These are phyloP conservation scores for Stenocarpella maydis DNA, from an alignment of 2,329 filamentous ascomycete genomes.

Conservation along the genomic window DNA sequence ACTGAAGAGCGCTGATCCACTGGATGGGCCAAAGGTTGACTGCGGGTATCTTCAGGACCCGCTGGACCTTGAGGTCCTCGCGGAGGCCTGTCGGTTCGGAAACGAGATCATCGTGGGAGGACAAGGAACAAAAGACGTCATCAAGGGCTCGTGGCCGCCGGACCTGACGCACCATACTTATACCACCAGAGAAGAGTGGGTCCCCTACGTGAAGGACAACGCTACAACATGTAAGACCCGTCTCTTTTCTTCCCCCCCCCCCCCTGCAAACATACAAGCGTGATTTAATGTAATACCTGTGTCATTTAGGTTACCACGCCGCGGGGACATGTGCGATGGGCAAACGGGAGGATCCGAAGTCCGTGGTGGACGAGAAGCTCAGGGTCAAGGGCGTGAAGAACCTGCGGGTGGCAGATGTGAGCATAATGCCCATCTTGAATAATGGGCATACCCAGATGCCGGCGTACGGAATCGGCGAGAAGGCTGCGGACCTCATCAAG, in stretches of 20 bases:
- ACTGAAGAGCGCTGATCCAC: background rate
- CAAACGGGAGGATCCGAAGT: slow-evolving; percentile 12
- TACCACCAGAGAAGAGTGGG: slow-evolving; percentile 4
- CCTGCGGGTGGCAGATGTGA: slow-evolving; percentile 42
- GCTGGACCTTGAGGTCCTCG: slow-evolving; percentile 13
- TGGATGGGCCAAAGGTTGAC: background rate
- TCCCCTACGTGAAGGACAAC: slow-evolving; percentile 3
- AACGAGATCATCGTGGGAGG: slow-evolving; percentile 14
- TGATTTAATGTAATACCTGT: background rate
- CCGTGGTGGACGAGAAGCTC: slow-evolving; percentile 40
- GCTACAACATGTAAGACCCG: slow-evolving; percentile 16
- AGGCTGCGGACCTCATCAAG: slow-evolving; percentile 44
- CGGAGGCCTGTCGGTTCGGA: background rate
- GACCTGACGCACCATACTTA: slow-evolving; percentile 13
- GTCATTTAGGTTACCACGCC: slow-evolving; percentile 12
- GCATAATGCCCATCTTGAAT: slow-evolving; percentile 43
- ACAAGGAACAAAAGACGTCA: background rate
- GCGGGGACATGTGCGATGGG: slow-evolving; percentile 15
- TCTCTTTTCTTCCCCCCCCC: background rate
- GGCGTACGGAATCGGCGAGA: slow-evolving; percentile 43
- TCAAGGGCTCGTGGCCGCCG: slow-evolving; percentile 5
- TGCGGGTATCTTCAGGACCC: slow-evolving; percentile 1
- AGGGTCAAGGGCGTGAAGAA: slow-evolving; percentile 39
- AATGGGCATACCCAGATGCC: slow-evolving; percentile 43
- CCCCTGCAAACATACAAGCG: background rate